These are phyloP conservation scores for Arabidopsis hybrid DNA, from an alignment of 441 rosid species.

Conservation along the genomic window DNA sequence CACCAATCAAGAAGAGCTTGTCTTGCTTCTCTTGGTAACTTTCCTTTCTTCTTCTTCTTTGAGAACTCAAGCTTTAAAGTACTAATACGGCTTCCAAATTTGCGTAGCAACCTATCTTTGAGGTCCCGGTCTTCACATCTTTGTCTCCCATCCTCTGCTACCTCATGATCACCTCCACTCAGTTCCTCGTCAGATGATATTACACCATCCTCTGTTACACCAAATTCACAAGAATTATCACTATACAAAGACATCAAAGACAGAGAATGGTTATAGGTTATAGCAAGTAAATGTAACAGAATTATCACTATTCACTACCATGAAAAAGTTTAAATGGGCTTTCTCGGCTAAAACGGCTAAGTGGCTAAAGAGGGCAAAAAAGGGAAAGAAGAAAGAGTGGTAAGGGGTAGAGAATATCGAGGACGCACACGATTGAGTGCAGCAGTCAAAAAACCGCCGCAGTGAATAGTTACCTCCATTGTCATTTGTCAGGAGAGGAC, in stretches of 20 bases:
- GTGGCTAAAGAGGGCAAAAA: constrained; percentile 40
- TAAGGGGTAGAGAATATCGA: constrained; percentile 3
- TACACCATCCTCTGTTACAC: constrained; percentile 66
- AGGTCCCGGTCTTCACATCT: constrained; percentile 86
- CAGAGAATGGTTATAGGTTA: neutral
- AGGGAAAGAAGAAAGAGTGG: constrained; percentile 14
- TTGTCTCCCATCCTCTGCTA: constrained; percentile 70
- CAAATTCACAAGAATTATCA: neutral
- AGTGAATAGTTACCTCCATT: constrained; percentile 46
- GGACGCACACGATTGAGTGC: constrained; percentile 42
- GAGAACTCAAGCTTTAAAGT: constrained; percentile 92
- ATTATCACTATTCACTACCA: too few relatives aligned
- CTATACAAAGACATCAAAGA: neutral
- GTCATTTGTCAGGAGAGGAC: constrained; percentile 45
- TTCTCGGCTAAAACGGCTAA: constrained; percentile 35
- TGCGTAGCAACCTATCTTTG: constrained; percentile 76
- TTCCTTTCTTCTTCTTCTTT: constrained; percentile 98
- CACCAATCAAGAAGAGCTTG: constrained; percentile 97
- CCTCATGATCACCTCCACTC: constrained; percentile 44
- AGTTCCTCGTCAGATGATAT: constrained; percentile 86
- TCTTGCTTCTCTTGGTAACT: constrained; percentile 96
- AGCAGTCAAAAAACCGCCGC: constrained; percentile 46
- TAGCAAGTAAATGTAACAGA: neutral
- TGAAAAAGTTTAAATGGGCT: neutral
- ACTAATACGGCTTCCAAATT: constrained; percentile 89